These are phyloP conservation scores for Alternaria gaisen DNA, from an alignment of 2,329 filamentous ascomycete genomes.

Conservation along the genomic window DNA sequence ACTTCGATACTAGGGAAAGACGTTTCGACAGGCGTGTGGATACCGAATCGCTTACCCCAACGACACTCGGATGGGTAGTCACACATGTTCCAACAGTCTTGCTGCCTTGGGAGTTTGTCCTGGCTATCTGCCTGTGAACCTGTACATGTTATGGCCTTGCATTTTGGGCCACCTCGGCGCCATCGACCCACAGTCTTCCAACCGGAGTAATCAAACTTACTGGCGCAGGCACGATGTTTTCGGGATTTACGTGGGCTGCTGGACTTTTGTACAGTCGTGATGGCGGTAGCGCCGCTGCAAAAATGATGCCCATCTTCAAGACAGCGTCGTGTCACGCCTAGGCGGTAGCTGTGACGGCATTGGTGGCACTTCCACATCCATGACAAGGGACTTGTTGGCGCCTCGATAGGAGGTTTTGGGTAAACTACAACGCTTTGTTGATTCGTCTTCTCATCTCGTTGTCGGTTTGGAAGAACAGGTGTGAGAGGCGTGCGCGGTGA, in stretches of 20 bases:
- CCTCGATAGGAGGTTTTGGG: slow-evolving; percentile 33
- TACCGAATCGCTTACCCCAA: slow-evolving; percentile 43
- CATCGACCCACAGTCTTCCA: slow-evolving; percentile 61
- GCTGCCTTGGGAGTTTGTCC: slow-evolving; percentile 9
- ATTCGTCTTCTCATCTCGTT: not conserved
- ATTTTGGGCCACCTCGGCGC: slow-evolving; percentile 37
- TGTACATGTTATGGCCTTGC: not conserved
- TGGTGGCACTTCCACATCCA: slow-evolving; percentile 66
- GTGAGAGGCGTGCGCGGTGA: slow-evolving; percentile 46
- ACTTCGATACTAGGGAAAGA: slow-evolving; percentile 5
- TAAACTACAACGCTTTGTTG: slow-evolving; percentile 9
- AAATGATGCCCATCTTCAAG: slow-evolving; percentile 64
- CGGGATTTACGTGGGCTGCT: slow-evolving; percentile 18
- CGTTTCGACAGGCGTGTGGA: slow-evolving; percentile 33
- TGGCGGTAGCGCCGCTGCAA: slow-evolving; percentile 58
- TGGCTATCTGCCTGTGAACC: not conserved
- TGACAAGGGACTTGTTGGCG: slow-evolving; percentile 41
- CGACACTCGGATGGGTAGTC: slow-evolving; percentile 59
- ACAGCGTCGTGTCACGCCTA: slow-evolving; percentile 62
- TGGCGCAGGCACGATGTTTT: slow-evolving; percentile 55
- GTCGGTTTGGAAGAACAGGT: slow-evolving; percentile 11
- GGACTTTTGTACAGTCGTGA: slow-evolving; percentile 44
- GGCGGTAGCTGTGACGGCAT: slow-evolving; percentile 58
- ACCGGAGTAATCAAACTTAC: slow-evolving; percentile 63
- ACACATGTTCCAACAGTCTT: slow-evolving; percentile 56